These are phyloP conservation scores for Lecanicillium sp. DNA, from an alignment of 2,329 filamentous ascomycete genomes.

Conservation along the genomic window DNA sequence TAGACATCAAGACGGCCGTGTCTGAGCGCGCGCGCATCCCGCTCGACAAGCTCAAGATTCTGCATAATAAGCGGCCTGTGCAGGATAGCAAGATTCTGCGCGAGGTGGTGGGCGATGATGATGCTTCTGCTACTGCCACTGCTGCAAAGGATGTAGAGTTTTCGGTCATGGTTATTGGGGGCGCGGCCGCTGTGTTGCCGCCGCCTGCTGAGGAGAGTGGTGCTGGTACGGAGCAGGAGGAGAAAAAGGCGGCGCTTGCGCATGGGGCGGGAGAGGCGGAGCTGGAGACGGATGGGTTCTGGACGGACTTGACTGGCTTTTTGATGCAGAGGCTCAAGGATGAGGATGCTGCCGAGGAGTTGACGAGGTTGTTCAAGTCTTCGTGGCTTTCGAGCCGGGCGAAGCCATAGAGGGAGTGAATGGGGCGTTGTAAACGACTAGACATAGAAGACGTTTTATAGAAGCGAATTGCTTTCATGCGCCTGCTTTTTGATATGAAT, in stretches of 20 bases:
- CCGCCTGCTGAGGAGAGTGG: constrained; percentile 16
- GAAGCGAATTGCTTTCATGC: background rate
- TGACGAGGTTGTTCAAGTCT: constrained; percentile 59
- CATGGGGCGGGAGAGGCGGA: constrained; percentile 51
- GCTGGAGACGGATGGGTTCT: constrained; percentile 68
- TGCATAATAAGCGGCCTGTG: constrained; percentile 82
- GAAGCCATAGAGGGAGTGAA: constrained; percentile 14
- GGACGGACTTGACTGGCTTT: constrained; percentile 77
- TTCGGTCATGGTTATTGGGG: constrained; percentile 80
- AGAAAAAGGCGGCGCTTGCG: constrained; percentile 25
- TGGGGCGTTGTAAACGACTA: background rate
- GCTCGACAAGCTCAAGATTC: constrained; percentile 73
- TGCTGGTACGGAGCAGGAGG: constrained; percentile 9
- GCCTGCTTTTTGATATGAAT: too few relatives aligned
- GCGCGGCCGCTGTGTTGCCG: constrained; percentile 39
- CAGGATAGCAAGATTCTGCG: constrained; percentile 67
- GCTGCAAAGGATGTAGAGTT: constrained; percentile 74
- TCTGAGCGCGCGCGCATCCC: constrained; percentile 53
- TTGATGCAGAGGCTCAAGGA: constrained; percentile 72
- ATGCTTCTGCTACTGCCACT: constrained; percentile 25
- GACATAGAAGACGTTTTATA: background rate
- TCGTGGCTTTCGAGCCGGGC: constrained; percentile 53
- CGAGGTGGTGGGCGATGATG: constrained; percentile 50
- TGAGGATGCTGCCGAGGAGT: constrained; percentile 52
- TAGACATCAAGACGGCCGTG: constrained; percentile 68